phyloP scores from a whole-genome alignment of 2,329 filamentous ascomycete species.

The Fusarium staphyleae region DNA sequence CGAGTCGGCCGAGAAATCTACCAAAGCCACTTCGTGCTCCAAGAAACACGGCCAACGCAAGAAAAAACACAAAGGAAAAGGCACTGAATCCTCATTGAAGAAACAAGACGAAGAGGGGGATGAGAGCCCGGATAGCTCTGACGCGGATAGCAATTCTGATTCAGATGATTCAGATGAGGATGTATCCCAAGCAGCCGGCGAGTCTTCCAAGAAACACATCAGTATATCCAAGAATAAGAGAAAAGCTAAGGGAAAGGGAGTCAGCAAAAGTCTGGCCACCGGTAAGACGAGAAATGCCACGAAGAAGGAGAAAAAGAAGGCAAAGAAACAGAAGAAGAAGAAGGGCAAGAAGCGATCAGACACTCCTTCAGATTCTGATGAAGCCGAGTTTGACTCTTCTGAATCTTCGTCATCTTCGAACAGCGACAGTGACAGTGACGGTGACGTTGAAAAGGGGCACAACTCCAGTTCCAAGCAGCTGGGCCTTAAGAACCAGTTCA shows the following conservation, averaged over 20 bases:
- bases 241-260: constrained; percentile 21
- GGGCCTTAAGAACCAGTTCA: constrained; percentile 42
- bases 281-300: constrained; percentile 22
- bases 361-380: constrained; percentile 16
- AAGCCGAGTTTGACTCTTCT: constrained; percentile 37
- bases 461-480: constrained; percentile 5
- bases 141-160: constrained; percentile 23
- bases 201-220: constrained; percentile 22
- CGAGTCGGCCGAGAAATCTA: constrained; percentile 11
- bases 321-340: constrained; percentile 21
- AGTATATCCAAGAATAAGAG: constrained; percentile 14
- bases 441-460: constrained; percentile 18
- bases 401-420: constrained; percentile 33
- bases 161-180: constrained; percentile 27
- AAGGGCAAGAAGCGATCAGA: constrained; percentile 9
- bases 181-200: constrained; percentile 2
- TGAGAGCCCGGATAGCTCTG: constrained; percentile 19
- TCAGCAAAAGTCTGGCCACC: constrained; percentile 5
- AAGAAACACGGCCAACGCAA: constrained; percentile 28
- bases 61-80: constrained; percentile 19
- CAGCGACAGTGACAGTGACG: constrained; percentile 30
- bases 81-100: neutral
- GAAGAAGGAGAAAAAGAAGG: constrained; percentile 8
- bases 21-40: constrained; percentile 11
- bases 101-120: constrained; percentile 12